Conservation (phyloP, 2,329 filamentous ascomycete genomes). For the Passalora sequoiae region DNA sequence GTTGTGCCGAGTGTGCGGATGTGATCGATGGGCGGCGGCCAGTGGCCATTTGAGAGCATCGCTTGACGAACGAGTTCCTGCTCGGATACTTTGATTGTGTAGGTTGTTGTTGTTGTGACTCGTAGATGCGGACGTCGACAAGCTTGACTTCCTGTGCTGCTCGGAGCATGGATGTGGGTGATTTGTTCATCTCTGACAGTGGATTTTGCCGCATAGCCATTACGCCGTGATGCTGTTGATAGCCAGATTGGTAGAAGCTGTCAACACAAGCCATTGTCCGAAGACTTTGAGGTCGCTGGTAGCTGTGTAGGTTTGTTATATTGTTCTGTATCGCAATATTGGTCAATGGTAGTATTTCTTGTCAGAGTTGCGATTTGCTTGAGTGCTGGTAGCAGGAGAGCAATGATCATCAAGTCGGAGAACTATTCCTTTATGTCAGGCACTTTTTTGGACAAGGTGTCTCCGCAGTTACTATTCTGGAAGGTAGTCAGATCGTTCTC, state of each 20-base stretch:
- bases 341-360: too few relatives aligned
- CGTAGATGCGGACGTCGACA: constrained; percentile 6
- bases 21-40: constrained; percentile 1
- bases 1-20: not conserved
- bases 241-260: not conserved
- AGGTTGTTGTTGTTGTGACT: constrained; percentile 2
- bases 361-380: too few relatives aligned
- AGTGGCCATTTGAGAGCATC: constrained; percentile 11
- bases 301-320: too few relatives aligned
- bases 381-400: too few relatives aligned
- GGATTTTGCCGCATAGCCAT: constrained; percentile 1
- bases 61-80: constrained; percentile 9
- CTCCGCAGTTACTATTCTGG: not conserved
- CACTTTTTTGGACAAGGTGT: too few relatives aligned
- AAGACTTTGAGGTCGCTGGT: too few relatives aligned
- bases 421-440: too few relatives aligned
- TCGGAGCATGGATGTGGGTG: not conserved
- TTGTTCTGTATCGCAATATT: too few relatives aligned
- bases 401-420: too few relatives aligned
- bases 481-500: constrained; percentile 2
- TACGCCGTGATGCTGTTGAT: constrained; percentile 2
- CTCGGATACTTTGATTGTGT: not conserved
- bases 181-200: constrained; percentile 3
- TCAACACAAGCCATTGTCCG: constrained; percentile 8
- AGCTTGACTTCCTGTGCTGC: constrained; percentile 1